Evolutionary conservation across 169 alveolate genomes (phyloP).

Genomic region (Plasmodium gallinaceum): DNA sequence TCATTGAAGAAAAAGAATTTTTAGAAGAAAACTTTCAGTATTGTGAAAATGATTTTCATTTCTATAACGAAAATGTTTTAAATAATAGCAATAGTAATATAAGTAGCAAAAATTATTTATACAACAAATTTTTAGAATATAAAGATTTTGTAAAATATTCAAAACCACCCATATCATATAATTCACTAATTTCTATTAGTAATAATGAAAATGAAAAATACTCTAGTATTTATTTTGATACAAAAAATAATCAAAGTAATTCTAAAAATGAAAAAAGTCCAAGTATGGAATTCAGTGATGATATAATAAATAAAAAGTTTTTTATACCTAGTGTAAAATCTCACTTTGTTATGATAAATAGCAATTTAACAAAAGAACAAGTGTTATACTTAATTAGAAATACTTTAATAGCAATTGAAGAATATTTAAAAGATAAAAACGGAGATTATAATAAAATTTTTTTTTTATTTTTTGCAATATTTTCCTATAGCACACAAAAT

Average conservation of each 20-base stretch:
- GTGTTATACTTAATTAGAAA: constrained; percentile 31
- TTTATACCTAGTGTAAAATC: constrained; percentile 24
- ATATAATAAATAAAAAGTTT: constrained; percentile 46
- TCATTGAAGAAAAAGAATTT: not conserved
- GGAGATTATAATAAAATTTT: constrained; percentile 32
- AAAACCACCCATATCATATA: not conserved
- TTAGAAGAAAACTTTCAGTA: not conserved
- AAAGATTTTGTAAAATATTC: constrained; percentile 20
- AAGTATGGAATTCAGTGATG: constrained; percentile 15
- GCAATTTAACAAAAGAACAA: constrained; percentile 26
- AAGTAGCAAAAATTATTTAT: constrained; percentile 1
- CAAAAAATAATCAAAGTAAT: not conserved
- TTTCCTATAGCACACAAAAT: constrained; percentile 4
- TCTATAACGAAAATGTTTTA: not conserved
- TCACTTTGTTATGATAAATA: constrained; percentile 37
- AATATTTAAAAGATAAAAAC: constrained; percentile 17
- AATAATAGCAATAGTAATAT: not conserved
- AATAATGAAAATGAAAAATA: not conserved
- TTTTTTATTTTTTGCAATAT: constrained; percentile 35
- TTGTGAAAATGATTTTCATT: not conserved
- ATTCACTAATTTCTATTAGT: not conserved
- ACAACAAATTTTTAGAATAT: constrained; percentile 12
- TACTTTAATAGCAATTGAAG: constrained; percentile 15
- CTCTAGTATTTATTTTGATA: not conserved
- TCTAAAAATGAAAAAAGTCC: not conserved